These are phyloP conservation scores for Termitomyces sp. DNA, from an alignment of 768 basidiomycete species.

Conservation along the genomic window DNA sequence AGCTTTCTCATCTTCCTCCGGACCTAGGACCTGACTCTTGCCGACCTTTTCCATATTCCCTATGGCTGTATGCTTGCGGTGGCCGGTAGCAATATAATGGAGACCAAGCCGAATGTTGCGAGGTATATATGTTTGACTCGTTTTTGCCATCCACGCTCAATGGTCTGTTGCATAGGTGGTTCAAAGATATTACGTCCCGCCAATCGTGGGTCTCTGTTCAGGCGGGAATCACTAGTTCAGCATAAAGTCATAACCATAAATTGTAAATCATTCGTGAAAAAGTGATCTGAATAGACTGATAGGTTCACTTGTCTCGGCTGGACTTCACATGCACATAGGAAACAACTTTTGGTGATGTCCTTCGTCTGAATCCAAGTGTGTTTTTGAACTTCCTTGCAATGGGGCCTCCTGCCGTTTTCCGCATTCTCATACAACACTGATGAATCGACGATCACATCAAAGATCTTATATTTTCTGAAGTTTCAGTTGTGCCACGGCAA, in stretches of 20 bases:
- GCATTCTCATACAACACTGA: no score
- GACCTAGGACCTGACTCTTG: conserved; percentile 35
- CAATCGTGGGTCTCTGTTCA: conserved; percentile 44
- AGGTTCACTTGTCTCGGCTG: no score
- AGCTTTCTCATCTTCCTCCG: conserved; percentile 6
- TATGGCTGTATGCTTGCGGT: conserved; percentile 21
- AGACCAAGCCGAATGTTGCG: conserved; percentile 35
- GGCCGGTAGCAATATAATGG: conserved; percentile 23
- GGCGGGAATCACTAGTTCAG: conserved; percentile 21
- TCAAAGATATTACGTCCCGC: conserved; percentile 34
- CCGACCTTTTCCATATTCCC: conserved; percentile 42
- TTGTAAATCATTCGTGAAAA: not conserved
- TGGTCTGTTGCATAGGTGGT: conserved; percentile 11
- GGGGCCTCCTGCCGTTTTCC: not conserved
- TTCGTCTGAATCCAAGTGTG: not conserved
- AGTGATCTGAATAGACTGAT: not conserved
- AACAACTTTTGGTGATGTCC: not conserved
- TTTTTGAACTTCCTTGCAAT: not conserved
- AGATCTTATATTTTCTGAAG: not conserved
- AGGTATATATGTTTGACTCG: conserved; percentile 21
- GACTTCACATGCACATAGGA: no score
- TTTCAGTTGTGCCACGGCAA: not conserved
- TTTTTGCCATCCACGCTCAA: not conserved
- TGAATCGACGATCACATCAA: not conserved
- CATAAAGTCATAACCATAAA: not conserved